phyloP scores from a whole-genome alignment of 768 basidiomycete species.

The Suillus cothurnatus region DNA sequence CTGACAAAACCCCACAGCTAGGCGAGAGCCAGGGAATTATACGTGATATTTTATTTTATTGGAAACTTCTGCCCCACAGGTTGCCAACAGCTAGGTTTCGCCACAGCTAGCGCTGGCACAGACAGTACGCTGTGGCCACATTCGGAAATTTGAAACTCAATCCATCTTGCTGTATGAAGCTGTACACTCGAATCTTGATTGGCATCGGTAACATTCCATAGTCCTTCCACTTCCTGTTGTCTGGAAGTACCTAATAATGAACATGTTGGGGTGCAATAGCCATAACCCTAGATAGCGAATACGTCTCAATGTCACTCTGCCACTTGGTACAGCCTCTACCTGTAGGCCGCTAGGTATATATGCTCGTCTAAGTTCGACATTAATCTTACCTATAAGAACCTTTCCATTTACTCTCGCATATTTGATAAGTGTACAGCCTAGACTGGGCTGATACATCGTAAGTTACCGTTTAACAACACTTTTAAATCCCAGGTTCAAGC shows the following conservation, averaged over 20 bases:
- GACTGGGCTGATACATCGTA: not conserved
- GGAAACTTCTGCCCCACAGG: no score
- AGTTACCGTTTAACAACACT: not conserved
- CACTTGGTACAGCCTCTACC: not conserved
- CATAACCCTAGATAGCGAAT: not conserved
- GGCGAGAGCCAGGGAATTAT: no score
- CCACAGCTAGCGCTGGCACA: no score
- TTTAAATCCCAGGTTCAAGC: not conserved
- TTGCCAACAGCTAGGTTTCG: no score
- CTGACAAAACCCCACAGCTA: no score
- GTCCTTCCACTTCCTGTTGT: not conserved
- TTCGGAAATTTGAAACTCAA: not conserved
- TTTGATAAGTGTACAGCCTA: not conserved
- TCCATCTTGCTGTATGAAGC: not conserved
- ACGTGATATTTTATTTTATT: no score
- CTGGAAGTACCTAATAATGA: not conserved
- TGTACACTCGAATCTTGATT: not conserved
- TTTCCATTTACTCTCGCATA: not conserved
- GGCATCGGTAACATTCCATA: no score
- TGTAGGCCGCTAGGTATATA: not conserved
- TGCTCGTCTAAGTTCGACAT: not conserved
- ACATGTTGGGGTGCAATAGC: not conserved
- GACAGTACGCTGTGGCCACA: no score
- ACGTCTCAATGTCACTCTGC: not conserved
- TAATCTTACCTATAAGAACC: not conserved